A percentile compares a stretch with the other conserved stretches of the same genome.
These are phyloP conservation scores for Neoascochyta sp. DNA, from an alignment of 2,329 filamentous ascomycete genomes.

Conservation along the genomic window DNA sequence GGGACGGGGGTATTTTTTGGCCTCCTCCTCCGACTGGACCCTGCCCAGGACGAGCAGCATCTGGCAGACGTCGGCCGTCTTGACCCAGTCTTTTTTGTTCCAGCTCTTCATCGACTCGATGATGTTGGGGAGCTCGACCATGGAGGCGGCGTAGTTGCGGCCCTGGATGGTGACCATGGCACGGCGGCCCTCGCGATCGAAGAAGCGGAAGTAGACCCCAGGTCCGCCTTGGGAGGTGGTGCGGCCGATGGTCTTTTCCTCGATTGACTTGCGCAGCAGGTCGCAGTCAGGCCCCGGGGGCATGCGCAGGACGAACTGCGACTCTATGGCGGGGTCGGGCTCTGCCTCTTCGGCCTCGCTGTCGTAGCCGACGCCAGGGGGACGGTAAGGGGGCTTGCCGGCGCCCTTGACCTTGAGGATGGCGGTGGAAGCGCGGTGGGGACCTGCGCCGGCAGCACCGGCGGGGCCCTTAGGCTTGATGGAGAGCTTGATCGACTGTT, in stretches of 20 bases:
- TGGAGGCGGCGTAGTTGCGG: constrained; percentile 68
- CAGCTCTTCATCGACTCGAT: constrained; percentile 91
- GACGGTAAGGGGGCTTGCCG: constrained; percentile 44
- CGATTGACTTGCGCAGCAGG: constrained; percentile 71
- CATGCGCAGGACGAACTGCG: constrained; percentile 88
- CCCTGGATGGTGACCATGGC: constrained; percentile 68
- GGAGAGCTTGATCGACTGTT: constrained; percentile 29
- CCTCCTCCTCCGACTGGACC: constrained; percentile 56
- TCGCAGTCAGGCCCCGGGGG: constrained; percentile 80
- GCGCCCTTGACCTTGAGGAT: constrained; percentile 36
- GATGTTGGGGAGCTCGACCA: constrained; percentile 82
- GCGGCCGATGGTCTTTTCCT: constrained; percentile 71
- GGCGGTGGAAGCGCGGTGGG: constrained; percentile 18
- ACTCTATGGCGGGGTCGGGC: constrained; percentile 80
- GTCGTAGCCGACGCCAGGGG: constrained; percentile 86
- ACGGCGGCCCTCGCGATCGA: constrained; percentile 69
- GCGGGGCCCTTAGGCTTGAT: constrained; percentile 30
- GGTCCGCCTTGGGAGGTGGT: constrained; percentile 63
- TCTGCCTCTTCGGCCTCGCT: constrained; percentile 92
- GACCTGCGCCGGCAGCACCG: constrained; percentile 5
- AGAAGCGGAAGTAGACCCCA: constrained; percentile 76
- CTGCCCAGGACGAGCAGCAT: constrained; percentile 77
- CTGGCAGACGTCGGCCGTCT: constrained; percentile 82
- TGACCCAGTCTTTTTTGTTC: constrained; percentile 83
- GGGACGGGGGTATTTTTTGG: constrained; percentile 59